Conservation (phyloP, 2,329 filamentous ascomycete genomes). For the Phaeosphaeria sp. region DNA sequence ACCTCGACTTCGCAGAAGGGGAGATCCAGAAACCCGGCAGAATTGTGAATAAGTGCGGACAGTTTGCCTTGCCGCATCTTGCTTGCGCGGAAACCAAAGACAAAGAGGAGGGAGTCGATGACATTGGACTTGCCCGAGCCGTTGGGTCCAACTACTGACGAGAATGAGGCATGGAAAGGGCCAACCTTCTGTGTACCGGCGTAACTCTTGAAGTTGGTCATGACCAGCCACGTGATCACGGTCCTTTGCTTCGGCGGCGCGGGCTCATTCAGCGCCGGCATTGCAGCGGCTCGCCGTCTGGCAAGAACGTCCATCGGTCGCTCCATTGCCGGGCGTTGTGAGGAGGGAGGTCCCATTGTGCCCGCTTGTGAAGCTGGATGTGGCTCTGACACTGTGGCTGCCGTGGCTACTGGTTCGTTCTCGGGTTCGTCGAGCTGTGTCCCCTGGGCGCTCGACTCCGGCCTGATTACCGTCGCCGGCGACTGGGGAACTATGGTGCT, state of each 20-base stretch:
- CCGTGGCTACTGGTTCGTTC: conserved; percentile 33
- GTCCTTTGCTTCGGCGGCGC: conserved; percentile 82
- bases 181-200: conserved; percentile 94
- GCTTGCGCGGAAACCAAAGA: conserved; percentile 98
- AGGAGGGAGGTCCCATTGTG: conserved; percentile 72
- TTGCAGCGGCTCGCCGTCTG: conserved; percentile 75
- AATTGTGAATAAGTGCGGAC: conserved; percentile 97
- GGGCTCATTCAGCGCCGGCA: conserved; percentile 72
- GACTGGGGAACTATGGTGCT: conserved; percentile 67
- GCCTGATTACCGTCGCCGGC: conserved; percentile 29
- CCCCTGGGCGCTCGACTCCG: conserved; percentile 67
- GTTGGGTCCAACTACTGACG: conserved; percentile 96
- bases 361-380: conserved; percentile 47
- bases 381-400: conserved; percentile 31
- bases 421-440: conserved; percentile 70
- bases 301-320: conserved; percentile 93
- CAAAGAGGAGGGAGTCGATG: conserved; percentile 95
- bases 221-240: conserved; percentile 88
- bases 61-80: conserved; percentile 99
- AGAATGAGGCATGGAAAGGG: conserved; percentile 96
- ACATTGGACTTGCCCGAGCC: conserved; percentile 99
- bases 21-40: conserved; percentile 81
- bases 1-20: conserved; percentile 95
- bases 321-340: conserved; percentile 80
- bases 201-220: conserved; percentile 99